Evolutionary conservation across 176 grass and related monocot species (phyloP).

Genomic region (Guadua angustifolia): DNA sequence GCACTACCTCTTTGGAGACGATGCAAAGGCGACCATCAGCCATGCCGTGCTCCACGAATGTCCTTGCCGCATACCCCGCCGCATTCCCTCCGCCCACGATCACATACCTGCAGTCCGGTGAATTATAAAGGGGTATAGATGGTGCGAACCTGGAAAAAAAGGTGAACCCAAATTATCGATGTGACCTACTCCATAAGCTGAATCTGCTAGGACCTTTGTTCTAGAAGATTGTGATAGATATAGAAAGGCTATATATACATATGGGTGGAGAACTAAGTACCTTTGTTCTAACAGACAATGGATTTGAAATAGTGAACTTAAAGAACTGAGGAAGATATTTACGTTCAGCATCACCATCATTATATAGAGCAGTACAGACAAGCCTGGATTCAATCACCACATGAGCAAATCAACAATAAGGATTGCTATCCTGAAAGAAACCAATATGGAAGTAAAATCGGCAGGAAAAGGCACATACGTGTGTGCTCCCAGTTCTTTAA

Average conservation of each 20-base stretch:
- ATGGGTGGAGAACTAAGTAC: slow-evolving; percentile 50
- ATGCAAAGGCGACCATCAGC: too few relatives aligned
- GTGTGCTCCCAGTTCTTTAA: slow-evolving; percentile 93
- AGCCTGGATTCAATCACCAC: slow-evolving; percentile 64
- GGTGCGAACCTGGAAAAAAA: slow-evolving; percentile 78
- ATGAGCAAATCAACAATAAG: slow-evolving; percentile 37
- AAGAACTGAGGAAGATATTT: slow-evolving; percentile 99
- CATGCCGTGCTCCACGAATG: too few relatives aligned
- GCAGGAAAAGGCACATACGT: slow-evolving; percentile 63
- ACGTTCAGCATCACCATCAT: slow-evolving; percentile 85
- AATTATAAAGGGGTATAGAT: too few relatives aligned
- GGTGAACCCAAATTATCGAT: slow-evolving; percentile 33
- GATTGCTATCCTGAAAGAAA: slow-evolving; percentile 35
- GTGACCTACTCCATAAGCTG: slow-evolving; percentile 18
- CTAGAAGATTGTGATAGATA: slow-evolving; percentile 3
- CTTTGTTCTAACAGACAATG: slow-evolving; percentile 99
- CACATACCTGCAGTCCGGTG: too few relatives aligned
- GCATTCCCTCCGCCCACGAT: too few relatives aligned
- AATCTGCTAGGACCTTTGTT: slow-evolving; percentile 4
- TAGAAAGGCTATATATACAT: background rate
- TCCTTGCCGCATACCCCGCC: too few relatives aligned
- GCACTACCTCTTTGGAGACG: too few relatives aligned
- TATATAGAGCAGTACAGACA: slow-evolving; percentile 96
- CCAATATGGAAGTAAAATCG: background rate
- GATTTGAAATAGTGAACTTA: slow-evolving; percentile 91